Evolutionary conservation across 768 basidiomycete species (phyloP).

Genomic region (Phanerochaete carnosa): DNA sequence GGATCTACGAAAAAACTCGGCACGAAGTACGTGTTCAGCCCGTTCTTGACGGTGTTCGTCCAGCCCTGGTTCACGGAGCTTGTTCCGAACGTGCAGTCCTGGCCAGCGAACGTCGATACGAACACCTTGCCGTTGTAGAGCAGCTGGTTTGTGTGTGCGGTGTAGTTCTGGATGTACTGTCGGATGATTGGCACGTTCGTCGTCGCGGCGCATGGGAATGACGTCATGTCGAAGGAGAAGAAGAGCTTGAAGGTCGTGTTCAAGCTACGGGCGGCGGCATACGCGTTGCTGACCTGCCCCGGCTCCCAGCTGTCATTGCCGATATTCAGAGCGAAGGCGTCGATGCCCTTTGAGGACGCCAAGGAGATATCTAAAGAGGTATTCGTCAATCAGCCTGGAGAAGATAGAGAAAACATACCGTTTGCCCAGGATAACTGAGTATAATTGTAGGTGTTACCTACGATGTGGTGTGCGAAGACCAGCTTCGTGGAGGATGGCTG

Average conservation of each 20-base stretch:
- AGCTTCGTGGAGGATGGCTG: constrained; percentile 2
- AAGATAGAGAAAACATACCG: constrained; percentile 9
- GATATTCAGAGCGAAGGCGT: constrained; percentile 71
- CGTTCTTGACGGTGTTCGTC: constrained; percentile 48
- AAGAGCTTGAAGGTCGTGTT: constrained; percentile 50
- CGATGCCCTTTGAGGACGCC: constrained; percentile 57
- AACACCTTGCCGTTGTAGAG: constrained; percentile 44
- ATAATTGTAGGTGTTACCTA: constrained; percentile 70
- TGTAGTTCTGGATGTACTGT: constrained; percentile 50
- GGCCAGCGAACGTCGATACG: constrained; percentile 68
- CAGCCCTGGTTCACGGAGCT: constrained; percentile 49
- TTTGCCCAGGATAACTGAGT: constrained; percentile 38
- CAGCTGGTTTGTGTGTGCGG: constrained; percentile 58
- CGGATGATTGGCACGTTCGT: constrained; percentile 49
- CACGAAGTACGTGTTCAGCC: constrained; percentile 55
- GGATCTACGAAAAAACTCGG: constrained; percentile 70
- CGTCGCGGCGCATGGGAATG: constrained; percentile 48
- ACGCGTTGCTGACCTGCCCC: constrained; percentile 62
- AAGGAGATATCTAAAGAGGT: constrained; percentile 40
- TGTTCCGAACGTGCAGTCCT: constrained; percentile 67
- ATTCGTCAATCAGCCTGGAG: neutral
- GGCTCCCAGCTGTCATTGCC: constrained; percentile 65
- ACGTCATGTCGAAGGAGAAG: constrained; percentile 31
- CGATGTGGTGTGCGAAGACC: constrained; percentile 29
- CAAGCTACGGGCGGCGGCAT: constrained; percentile 26